A percentile compares a stretch with the other conserved stretches of the same genome.
phyloP scores from a whole-genome alignment of 2,329 filamentous ascomycete genomes.

The Cladosporium phlei region DNA sequence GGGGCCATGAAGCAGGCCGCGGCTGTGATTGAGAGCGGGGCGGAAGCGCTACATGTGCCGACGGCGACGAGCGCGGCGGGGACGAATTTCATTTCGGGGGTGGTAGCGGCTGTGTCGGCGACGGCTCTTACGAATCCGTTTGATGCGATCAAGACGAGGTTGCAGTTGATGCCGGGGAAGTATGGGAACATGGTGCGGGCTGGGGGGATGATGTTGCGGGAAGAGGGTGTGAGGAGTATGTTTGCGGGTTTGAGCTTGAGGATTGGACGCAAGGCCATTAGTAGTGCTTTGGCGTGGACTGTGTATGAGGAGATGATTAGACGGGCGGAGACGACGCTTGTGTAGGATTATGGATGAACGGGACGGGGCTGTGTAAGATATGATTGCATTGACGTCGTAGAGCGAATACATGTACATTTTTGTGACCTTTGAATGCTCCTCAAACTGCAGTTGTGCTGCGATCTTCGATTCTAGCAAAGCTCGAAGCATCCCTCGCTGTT shows the following conservation, averaged over 20 bases:
- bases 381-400: no score
- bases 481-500: no score
- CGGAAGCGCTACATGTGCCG: conserved; percentile 13
- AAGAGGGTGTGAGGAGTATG: conserved; percentile 75
- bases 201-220: conserved; percentile 67
- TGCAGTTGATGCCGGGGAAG: conserved; percentile 78
- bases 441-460: no score
- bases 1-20: conserved; percentile 28
- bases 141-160: conserved; percentile 89
- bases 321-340: conserved; percentile 53
- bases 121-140: conserved; percentile 93
- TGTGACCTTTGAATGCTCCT: no score
- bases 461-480: no score
- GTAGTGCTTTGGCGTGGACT: conserved; percentile 94
- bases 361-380: no score
- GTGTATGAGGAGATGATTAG: conserved; percentile 90
- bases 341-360: conserved; percentile 4
- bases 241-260: conserved; percentile 82
- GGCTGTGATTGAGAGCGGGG: conserved; percentile 19
- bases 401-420: no score
- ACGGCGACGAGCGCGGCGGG: conserved; percentile 48
- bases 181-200: conserved; percentile 83
- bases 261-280: conserved; percentile 86
- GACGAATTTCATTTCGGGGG: conserved; percentile 82
- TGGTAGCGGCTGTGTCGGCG: conserved; percentile 73